A percentile compares a stretch with the other conserved stretches of the same genome.
phyloP scores from a whole-genome alignment of 495 filamentous ascomycete genomes.

The Podospora didyma region DNA sequence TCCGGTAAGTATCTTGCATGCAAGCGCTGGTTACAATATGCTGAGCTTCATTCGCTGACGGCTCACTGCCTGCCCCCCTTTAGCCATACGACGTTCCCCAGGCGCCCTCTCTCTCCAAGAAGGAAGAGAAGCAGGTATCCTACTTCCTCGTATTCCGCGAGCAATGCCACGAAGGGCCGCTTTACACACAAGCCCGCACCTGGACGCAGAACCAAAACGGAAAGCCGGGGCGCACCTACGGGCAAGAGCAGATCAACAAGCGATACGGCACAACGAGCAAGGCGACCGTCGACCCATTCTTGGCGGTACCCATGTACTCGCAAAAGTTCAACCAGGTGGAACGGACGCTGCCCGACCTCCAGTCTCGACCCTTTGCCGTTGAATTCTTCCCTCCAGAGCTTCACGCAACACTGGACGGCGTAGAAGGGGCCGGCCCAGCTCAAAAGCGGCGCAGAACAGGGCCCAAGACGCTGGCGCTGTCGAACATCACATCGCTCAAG shows the following conservation, averaged over 20 bases:
- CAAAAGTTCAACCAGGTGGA: conserved; percentile 40
- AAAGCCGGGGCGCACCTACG: conserved; percentile 31
- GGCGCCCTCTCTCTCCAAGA: conserved; percentile 31
- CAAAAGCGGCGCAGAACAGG: conserved; percentile 25
- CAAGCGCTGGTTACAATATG: background rate
- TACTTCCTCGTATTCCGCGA: conserved; percentile 45
- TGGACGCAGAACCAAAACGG: conserved; percentile 4
- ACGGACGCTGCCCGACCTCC: conserved; percentile 45
- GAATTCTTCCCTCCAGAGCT: conserved; percentile 52
- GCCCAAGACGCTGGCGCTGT: conserved; percentile 28
- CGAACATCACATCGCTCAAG: conserved; percentile 27
- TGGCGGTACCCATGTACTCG: conserved; percentile 47
- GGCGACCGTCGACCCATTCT: conserved; percentile 50
- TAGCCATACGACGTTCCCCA: conserved; percentile 40
- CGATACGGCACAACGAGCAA: conserved; percentile 43
- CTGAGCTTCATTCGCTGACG: background rate
- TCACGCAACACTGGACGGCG: conserved; percentile 46
- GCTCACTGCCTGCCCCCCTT: background rate
- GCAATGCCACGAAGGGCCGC: conserved; percentile 42
- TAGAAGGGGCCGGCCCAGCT: conserved; percentile 22
- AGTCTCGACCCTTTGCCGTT: conserved; percentile 37
- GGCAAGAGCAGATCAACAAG: conserved; percentile 47
- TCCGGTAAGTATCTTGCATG: conserved; percentile 24
- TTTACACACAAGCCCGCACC: conserved; percentile 44
- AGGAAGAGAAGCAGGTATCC: conserved; percentile 40